These are phyloP conservation scores for Helotiales sp. DNA, from an alignment of 2,329 filamentous ascomycete species.

Conservation along the genomic window DNA sequence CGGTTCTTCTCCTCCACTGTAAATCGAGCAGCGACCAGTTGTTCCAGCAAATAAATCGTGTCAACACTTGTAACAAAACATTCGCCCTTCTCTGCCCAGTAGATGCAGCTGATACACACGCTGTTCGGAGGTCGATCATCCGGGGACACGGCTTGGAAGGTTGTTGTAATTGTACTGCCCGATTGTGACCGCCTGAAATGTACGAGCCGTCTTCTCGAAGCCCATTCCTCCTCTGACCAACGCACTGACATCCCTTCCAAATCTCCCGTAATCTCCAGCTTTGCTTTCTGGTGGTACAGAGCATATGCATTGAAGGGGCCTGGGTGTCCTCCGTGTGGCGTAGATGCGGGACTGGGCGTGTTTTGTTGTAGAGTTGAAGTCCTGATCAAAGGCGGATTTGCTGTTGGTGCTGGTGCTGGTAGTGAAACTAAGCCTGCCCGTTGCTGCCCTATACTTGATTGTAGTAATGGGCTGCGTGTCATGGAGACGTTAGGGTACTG, in stretches of 20 bases:
- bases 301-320: slow-evolving; percentile 54
- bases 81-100: slow-evolving; percentile 89
- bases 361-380: slow-evolving; percentile 67
- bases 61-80: slow-evolving; percentile 97
- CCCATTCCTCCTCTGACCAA: slow-evolving; percentile 84
- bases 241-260: slow-evolving; percentile 81
- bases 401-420: slow-evolving; percentile 33
- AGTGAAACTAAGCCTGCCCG: slow-evolving; percentile 33
- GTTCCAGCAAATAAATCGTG: slow-evolving; percentile 92
- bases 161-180: slow-evolving; percentile 80
- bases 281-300: slow-evolving; percentile 81
- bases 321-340: slow-evolving; percentile 46
- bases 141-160: slow-evolving; percentile 77
- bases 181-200: slow-evolving; percentile 83
- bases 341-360: slow-evolving; percentile 52
- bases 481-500: slow-evolving; percentile 49
- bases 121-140: slow-evolving; percentile 82
- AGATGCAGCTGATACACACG: slow-evolving; percentile 97
- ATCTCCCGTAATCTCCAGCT: slow-evolving; percentile 84
- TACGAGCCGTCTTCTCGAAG: slow-evolving; percentile 81
- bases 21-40: slow-evolving; percentile 84
- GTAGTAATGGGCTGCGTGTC: slow-evolving; percentile 49
- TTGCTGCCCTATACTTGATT: slow-evolving; percentile 39
- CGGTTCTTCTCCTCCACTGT: slow-evolving; percentile 98
- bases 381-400: slow-evolving; percentile 66